phyloP scores from a whole-genome alignment of 352 stramenopile species.

The Globisporangium canariense region DNA sequence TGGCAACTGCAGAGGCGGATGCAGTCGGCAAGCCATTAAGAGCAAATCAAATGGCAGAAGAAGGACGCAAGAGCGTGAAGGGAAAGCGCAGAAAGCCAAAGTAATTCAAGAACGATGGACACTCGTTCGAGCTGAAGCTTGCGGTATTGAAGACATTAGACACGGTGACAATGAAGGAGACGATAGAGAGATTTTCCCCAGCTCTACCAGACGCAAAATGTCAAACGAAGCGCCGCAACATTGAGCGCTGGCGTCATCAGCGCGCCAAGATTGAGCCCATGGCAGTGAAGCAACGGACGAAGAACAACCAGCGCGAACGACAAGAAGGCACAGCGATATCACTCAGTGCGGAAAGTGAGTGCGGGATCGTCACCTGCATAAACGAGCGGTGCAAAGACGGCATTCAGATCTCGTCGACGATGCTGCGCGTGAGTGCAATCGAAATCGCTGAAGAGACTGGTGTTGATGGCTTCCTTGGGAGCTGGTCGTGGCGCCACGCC shows the following conservation, averaged over 20 bases:
- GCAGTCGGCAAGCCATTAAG: background rate
- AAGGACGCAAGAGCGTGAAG: background rate
- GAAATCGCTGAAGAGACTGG: background rate
- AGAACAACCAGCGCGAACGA: constrained; percentile 1
- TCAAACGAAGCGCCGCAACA: background rate
- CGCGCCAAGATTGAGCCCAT: constrained; percentile 1
- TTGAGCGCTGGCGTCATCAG: background rate
- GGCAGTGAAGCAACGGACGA: background rate
- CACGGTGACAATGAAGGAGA: constrained; percentile 1
- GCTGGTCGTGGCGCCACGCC: constrained; percentile 2
- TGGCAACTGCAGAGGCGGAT: background rate
- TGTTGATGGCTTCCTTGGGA: background rate
- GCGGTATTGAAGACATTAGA: background rate
- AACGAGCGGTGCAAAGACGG: background rate
- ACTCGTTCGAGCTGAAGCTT: constrained; percentile 9
- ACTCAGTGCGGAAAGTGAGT: background rate
- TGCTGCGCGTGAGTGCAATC: constrained; percentile 2
- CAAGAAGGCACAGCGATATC: background rate
- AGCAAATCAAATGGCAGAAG: background rate
- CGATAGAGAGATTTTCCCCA: background rate
- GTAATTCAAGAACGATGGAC: constrained; percentile 5
- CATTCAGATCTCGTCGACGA: background rate
- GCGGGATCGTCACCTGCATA: background rate
- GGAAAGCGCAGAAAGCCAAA: constrained; percentile 1
- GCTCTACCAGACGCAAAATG: background rate